These are phyloP conservation scores for Beauveria sp. DNA, from an alignment of 2,329 filamentous ascomycete species.

Conservation along the genomic window DNA sequence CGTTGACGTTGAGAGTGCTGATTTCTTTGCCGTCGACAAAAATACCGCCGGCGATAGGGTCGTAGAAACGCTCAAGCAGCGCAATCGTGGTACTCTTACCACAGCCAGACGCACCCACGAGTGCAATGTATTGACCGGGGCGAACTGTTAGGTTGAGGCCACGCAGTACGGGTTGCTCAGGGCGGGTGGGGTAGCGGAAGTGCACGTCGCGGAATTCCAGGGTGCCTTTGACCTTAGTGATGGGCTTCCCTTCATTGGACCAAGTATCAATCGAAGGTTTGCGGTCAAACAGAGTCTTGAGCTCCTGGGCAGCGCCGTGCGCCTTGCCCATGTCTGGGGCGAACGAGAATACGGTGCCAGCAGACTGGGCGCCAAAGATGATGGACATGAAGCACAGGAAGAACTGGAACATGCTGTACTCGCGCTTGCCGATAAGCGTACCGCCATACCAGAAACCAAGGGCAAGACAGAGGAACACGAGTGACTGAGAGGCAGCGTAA, in stretches of 20 bases:
- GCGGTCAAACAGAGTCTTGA: slow-evolving; percentile 79
- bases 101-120: slow-evolving; percentile 90
- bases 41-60: slow-evolving; percentile 72
- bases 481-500: slow-evolving; percentile 77
- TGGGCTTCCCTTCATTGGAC: slow-evolving; percentile 57
- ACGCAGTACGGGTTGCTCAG: slow-evolving; percentile 84
- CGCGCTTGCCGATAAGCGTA: slow-evolving; percentile 58
- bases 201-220: slow-evolving; percentile 90
- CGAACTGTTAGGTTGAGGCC: slow-evolving; percentile 69
- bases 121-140: slow-evolving; percentile 75
- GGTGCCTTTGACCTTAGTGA: slow-evolving; percentile 61
- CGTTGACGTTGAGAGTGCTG: slow-evolving; percentile 70
- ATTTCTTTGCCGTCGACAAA: slow-evolving; percentile 81
- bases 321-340: slow-evolving; percentile 92
- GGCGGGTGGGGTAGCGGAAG: slow-evolving; percentile 87
- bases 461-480: slow-evolving; percentile 76
- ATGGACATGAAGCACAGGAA: slow-evolving; percentile 85
- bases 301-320: slow-evolving; percentile 69
- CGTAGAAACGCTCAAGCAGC: slow-evolving; percentile 89
- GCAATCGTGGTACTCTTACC: slow-evolving; percentile 93
- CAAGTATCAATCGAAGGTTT: slow-evolving; percentile 76
- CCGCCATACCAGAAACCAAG: slow-evolving; percentile 93
- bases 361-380: slow-evolving; percentile 87
- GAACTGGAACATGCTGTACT: slow-evolving; percentile 79
- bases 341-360: slow-evolving; percentile 82